A percentile compares a stretch with the other conserved stretches of the same genome.
These are phyloP conservation scores for Epichloe brachyelytri DNA, from an alignment of 2,329 filamentous ascomycete genomes.

Conservation along the genomic window DNA sequence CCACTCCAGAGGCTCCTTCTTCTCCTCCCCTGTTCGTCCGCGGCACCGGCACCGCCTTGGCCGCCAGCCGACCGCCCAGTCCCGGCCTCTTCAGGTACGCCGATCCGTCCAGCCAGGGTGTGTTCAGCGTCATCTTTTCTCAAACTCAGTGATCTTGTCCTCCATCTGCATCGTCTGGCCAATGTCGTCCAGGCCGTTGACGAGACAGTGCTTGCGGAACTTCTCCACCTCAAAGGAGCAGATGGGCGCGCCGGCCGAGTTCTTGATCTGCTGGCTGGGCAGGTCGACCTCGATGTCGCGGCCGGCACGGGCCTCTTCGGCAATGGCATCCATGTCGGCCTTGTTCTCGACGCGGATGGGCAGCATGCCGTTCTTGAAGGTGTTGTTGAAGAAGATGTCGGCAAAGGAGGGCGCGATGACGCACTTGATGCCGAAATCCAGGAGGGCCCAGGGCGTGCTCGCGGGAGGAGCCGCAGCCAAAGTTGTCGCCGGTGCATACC, in stretches of 20 bases:
- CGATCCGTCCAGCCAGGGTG: conserved; percentile 82
- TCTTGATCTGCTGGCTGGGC: conserved; percentile 69
- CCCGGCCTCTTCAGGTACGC: conserved; percentile 54
- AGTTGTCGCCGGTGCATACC: conserved; percentile 84
- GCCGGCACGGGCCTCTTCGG: conserved; percentile 64
- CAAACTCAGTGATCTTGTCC: conserved; percentile 75
- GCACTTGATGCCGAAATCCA: conserved; percentile 92
- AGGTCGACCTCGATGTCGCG: conserved; percentile 84
- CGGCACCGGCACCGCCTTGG: conserved; percentile 56
- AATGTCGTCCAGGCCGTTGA: conserved; percentile 93
- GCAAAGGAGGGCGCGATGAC: conserved; percentile 73
- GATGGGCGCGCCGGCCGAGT: conserved; percentile 59
- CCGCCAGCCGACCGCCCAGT: conserved; percentile 40
- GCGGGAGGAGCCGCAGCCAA: conserved; percentile 83
- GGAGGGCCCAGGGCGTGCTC: conserved; percentile 96
- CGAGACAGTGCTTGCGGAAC: conserved; percentile 86
- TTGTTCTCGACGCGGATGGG: conserved; percentile 64
- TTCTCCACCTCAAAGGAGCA: conserved; percentile 77
- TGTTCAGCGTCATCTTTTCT: conserved; percentile 64
- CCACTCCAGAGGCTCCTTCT: conserved; percentile 83
- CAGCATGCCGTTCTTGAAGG: conserved; percentile 99
- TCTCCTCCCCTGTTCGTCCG: conserved; percentile 78
- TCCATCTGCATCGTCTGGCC: conserved; percentile 87
- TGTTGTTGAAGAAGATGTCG: conserved; percentile 96
- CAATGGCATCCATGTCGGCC: conserved; percentile 53